Conservation (phyloP, 768 basidiomycete species). For the Suillus discolor region DNA sequence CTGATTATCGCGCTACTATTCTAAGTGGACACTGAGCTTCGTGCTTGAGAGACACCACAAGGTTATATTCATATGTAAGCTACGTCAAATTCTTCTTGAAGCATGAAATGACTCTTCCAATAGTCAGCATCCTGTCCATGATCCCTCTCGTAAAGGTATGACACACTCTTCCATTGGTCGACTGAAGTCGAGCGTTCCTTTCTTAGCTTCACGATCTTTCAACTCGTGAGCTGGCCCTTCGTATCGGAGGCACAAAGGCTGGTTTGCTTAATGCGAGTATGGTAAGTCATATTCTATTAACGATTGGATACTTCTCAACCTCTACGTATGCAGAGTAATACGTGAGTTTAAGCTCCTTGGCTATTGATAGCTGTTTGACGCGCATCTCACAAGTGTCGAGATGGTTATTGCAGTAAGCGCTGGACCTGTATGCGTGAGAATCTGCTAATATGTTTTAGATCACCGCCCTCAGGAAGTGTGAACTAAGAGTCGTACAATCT, state of each 20-base stretch:
- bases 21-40: slow-evolving; percentile 59
- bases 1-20: slow-evolving; percentile 4
- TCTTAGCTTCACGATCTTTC: slow-evolving; percentile 76
- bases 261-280: slow-evolving; percentile 82
- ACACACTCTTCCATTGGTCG: not conserved
- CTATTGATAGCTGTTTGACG: not conserved
- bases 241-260: slow-evolving; percentile 76
- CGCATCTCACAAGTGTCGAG: slow-evolving; percentile 45
- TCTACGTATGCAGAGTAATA: slow-evolving; percentile 56
- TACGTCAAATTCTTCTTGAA: not conserved
- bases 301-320: slow-evolving; percentile 2
- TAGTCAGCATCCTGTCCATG: slow-evolving; percentile 70
- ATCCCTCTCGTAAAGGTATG: slow-evolving; percentile 76
- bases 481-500: slow-evolving; percentile 83
- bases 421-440: not conserved
- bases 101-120: not conserved
- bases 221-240: slow-evolving; percentile 69
- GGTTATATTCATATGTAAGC: slow-evolving; percentile 65
- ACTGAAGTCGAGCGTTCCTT: slow-evolving; percentile 12
- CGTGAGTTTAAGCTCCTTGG: slow-evolving; percentile 29
- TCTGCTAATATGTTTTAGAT: slow-evolving; percentile 44
- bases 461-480: slow-evolving; percentile 79
- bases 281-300: slow-evolving; percentile 42
- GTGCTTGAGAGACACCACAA: slow-evolving; percentile 50
- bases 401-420: slow-evolving; percentile 70